These are phyloP conservation scores for Pichia sp. DNA, from an alignment of 1,139 yeast genomes.

Conservation along the genomic window DNA sequence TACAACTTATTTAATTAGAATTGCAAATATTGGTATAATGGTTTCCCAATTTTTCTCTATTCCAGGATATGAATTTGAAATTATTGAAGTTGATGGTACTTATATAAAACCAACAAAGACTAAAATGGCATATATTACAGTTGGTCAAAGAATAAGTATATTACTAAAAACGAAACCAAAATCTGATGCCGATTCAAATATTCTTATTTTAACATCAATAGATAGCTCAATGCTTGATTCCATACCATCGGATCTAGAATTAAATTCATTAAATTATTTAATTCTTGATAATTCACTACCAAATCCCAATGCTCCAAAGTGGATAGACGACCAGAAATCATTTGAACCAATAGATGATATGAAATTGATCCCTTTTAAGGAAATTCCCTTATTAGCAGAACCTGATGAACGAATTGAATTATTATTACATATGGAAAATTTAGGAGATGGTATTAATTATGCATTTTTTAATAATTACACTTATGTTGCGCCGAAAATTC, in stretches of 20 bases:
- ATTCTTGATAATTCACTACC: constrained; percentile 38
- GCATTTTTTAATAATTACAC: constrained; percentile 70
- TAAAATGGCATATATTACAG: constrained; percentile 55
- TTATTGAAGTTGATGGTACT: constrained; percentile 72
- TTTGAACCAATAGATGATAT: constrained; percentile 43
- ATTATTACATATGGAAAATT: constrained; percentile 58
- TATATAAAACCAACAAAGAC: constrained; percentile 52
- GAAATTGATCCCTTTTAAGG: constrained; percentile 41
- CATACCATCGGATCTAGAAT: constrained; percentile 43
- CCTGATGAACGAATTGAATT: constrained; percentile 56
- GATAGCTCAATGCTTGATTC: constrained; percentile 65
- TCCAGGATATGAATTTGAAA: constrained; percentile 60
- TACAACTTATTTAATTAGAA: constrained; percentile 56
- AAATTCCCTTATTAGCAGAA: constrained; percentile 42
- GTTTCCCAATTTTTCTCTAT: constrained; percentile 63
- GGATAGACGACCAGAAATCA: constrained; percentile 21
- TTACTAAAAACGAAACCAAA: constrained; percentile 46
- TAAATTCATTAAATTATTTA: constrained; percentile 50
- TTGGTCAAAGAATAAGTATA: constrained; percentile 67
- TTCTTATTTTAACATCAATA: constrained; percentile 54
- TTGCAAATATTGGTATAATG: constrained; percentile 63
- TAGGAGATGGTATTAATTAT: constrained; percentile 67
- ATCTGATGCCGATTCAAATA: constrained; percentile 40
- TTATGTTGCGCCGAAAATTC: constrained; percentile 58
- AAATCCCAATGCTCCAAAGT: constrained; percentile 15